Base-by-base conservation (phyloP, 2,329 filamentous ascomycete genomes). In the Sordariomycetes sp. region DNA sequence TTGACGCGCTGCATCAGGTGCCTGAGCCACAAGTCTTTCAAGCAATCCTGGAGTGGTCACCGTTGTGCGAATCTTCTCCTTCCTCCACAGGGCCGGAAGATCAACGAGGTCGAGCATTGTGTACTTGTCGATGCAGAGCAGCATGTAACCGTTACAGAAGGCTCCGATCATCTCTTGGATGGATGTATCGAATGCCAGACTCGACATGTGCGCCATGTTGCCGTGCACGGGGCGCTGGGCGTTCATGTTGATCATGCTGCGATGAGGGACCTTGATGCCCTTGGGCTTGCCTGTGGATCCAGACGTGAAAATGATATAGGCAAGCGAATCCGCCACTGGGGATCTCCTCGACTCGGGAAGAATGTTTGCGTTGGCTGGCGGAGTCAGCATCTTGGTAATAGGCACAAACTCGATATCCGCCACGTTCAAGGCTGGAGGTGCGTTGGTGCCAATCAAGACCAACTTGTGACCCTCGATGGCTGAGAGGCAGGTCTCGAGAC, bases 231-330 rank as follows among this genome's bases (percentile, higher is more conserved):
- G 40, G 11, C 16, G 30, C 8, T 32, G 11, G 11, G 36, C 37
- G 8, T 30, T 37, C 6, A 41, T 26, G 11, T 35, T 19, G 6
- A 40, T 8, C 12, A 42, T 37, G 14, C 28, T 16, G 15, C 38
- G 38, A 30, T 43, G 41, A 24, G 41, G 36, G 34, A 48, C 30
- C 38, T 67, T 57, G 18, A 70, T 64, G 21, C 66, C 66, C 50
- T 70, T 70, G 7, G 66, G 66, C 20, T 53, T 51, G 8, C 66
- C 66, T 2, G 66, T 70, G 12, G 63, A 69, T 14, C 66, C 66
- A 9, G 66, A 70, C 16, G 66, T 70, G 43, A 68, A 70, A 46
- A 70, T 64, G 40, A 69, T 64, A 19, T 50, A 48, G 3, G 42
- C 42, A 17, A 46, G 40, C 15, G 35, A 40, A 3, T 17, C 5